Base-by-base conservation (phyloP, 2,329 filamentous ascomycete genomes). In the Chaetomium globosum region DNA sequence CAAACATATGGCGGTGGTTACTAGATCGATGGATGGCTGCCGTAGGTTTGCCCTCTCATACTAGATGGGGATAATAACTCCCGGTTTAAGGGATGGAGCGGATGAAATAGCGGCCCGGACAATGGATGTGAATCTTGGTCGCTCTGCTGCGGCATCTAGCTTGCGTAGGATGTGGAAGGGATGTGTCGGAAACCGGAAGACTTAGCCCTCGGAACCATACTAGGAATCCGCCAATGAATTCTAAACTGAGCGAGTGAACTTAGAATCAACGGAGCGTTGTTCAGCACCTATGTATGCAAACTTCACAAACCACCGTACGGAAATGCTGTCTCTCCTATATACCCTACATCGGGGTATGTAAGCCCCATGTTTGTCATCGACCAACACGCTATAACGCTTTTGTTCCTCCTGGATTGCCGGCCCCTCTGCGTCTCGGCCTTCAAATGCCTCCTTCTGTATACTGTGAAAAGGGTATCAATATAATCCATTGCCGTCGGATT, bases 381-480 rank as follows among this genome's bases (percentile, higher is more conserved):
- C n/a, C 21, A 26, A 13, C 48, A 51, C 12, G 7, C 6, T 9
- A 28, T 16, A 10, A 10, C 10, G 4, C 26, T 8, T 51, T n/a
- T 28, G 10, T 28, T 51, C 4, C 9, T 2, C 9, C 12, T 23
- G 10, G 48, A 8, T 51, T 9, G 12, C 48, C 12, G 12, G 48
- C 48, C 19, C 16, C 4, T 21, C 10, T 8, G 43, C 26, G 26
- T 2, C 43, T 10, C 43, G 13, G 13, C 13, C 19, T n/a, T 48
- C n/a, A 1, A 52, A 6, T 9, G 19, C 9, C 21, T 28, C 23
- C 19, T 48, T 3, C 31, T 48, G 48, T 7, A 33, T 31, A 21
- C 21, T 10, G 26, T 43, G 39, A 26, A 31, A 59, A 49, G 56
- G 56, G 56, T 59, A 59, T 59, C 56, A 59, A 52, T 52, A 58